Percentiles rank a stretch among this genome's conserved stretches.
phyloP scores from a whole-genome alignment of 495 filamentous ascomycete species.

The Tuber borchii region DNA sequence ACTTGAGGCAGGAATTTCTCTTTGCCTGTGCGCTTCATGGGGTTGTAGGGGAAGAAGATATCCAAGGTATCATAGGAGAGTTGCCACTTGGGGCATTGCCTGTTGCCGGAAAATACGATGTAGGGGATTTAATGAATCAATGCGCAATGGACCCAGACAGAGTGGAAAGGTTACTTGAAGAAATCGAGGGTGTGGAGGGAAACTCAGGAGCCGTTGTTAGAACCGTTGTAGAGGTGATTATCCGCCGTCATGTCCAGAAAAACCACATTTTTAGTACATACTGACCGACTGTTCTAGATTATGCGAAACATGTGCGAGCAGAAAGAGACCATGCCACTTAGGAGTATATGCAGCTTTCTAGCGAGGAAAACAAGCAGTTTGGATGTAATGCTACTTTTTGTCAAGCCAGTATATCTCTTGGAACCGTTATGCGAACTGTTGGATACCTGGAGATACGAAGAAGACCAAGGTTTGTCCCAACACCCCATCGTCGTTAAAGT shows the following conservation, averaged over 20 bases:
- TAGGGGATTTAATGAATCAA: constrained; percentile 66
- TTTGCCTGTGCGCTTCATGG: constrained; percentile 84
- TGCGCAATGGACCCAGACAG: constrained; percentile 65
- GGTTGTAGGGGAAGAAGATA: constrained; percentile 68
- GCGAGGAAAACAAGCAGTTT: constrained; percentile 69
- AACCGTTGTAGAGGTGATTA: constrained; percentile 66
- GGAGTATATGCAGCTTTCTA: constrained; percentile 72
- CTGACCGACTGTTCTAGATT: constrained; percentile 50
- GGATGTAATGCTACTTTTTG: constrained; percentile 82
- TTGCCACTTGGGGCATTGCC: constrained; percentile 77
- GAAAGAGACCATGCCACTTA: constrained; percentile 87
- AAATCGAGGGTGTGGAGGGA: constrained; percentile 88
- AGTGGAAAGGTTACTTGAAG: constrained; percentile 71
- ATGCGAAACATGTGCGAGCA: constrained; percentile 69
- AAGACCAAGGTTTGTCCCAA: constrained; percentile 59
- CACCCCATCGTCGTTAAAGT: not conserved
- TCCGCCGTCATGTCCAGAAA: constrained; percentile 16
- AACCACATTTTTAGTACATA: not conserved
- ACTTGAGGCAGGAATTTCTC: constrained; percentile 80
- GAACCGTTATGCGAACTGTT: constrained; percentile 78
- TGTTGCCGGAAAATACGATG: constrained; percentile 63
- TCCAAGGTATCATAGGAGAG: constrained; percentile 75
- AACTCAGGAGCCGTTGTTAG: constrained; percentile 85
- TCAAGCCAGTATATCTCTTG: constrained; percentile 64
- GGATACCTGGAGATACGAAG: constrained; percentile 87